These are phyloP conservation scores for Aspergillus fijiensis DNA, from an alignment of 2,329 filamentous ascomycete genomes.

Conservation along the genomic window DNA sequence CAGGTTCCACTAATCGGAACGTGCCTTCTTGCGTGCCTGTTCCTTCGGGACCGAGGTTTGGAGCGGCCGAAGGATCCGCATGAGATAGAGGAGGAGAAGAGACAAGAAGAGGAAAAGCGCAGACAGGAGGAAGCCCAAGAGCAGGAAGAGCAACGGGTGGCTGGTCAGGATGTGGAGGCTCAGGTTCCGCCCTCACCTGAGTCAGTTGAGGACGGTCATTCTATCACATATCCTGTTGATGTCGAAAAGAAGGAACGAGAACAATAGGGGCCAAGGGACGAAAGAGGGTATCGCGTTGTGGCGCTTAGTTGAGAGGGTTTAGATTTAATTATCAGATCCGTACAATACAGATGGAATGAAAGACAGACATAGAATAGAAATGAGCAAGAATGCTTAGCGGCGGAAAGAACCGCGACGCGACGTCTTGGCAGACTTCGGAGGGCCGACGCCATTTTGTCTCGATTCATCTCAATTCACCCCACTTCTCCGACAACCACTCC, in stretches of 20 bases:
- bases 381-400: neutral
- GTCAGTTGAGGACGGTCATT: neutral
- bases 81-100: conserved; percentile 27
- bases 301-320: no score
- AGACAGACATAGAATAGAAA: no score
- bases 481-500: no score
- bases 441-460: no score
- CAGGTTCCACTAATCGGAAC: conserved; percentile 55
- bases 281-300: neutral
- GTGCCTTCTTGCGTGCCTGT: conserved; percentile 52
- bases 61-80: conserved; percentile 34
- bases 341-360: no score
- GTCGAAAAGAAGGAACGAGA: neutral
- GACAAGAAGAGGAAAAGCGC: conserved; percentile 10
- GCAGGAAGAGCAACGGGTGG: neutral
- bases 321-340: no score
- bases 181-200: neutral
- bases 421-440: neutral
- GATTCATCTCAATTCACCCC: no score
- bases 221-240: neutral
- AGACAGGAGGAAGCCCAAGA: conserved; percentile 32
- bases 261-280: neutral
- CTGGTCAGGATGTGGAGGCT: neutral
- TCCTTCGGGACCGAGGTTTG: conserved; percentile 55
- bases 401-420: neutral